Conservation (phyloP, 176 grass and related monocot species). For the Microstegium vimineum region DNA sequence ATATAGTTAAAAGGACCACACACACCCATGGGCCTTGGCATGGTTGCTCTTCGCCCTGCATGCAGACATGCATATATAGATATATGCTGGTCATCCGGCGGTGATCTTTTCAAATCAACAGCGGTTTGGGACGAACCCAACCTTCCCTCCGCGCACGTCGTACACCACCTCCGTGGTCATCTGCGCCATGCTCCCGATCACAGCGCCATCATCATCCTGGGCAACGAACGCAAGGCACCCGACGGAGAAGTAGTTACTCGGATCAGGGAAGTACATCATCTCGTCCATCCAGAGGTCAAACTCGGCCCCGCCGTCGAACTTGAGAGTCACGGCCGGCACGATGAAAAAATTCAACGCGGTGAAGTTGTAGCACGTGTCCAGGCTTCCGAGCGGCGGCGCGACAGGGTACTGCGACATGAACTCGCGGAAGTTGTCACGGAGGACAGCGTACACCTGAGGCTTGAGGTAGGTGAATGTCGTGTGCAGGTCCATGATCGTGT, state of each 20-base stretch:
- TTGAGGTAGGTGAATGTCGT: constrained; percentile 17
- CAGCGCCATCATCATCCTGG: background rate
- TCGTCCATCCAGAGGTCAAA: background rate
- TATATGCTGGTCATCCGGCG: too few relatives aligned
- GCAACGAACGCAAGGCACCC: constrained; percentile 25
- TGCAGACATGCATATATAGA: too few relatives aligned
- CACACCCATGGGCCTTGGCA: too few relatives aligned
- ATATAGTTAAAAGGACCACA: background rate
- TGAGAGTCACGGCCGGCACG: background rate
- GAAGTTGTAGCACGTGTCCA: constrained; percentile 46
- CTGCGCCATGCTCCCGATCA: constrained; percentile 10
- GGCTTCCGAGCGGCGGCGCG: background rate
- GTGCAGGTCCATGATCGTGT: background rate
- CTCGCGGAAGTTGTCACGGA: background rate
- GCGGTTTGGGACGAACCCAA: background rate
- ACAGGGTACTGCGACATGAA: background rate
- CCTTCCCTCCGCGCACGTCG: background rate
- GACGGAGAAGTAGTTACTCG: background rate
- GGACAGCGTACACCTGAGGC: background rate
- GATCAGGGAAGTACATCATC: constrained; percentile 10
- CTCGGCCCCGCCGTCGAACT: background rate
- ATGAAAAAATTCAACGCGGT: background rate
- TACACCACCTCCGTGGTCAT: background rate
- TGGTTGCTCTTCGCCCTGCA: background rate
- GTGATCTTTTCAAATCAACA: background rate